Percentiles rank a stretch among this genome's conserved stretches.
These are phyloP conservation scores for Pseudopediastrum boryanum DNA, from an alignment of 139 green algal genomes.

Conservation along the genomic window DNA sequence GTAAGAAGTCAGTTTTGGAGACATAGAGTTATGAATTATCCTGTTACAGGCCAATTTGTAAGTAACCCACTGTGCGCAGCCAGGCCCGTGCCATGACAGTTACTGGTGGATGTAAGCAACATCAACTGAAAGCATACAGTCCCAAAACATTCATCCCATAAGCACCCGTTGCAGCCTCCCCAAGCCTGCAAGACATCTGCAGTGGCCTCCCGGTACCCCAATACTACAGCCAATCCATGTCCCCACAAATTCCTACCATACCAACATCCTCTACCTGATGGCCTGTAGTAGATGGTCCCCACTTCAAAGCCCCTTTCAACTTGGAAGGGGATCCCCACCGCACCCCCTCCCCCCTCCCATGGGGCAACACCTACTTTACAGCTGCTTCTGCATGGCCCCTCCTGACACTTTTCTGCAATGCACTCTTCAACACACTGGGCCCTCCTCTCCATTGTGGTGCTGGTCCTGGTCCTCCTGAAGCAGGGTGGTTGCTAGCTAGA, in stretches of 20 bases:
- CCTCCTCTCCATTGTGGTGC: background rate
- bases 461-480: conserved; percentile 24
- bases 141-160: too few relatives aligned
- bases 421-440: conserved; percentile 48
- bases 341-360: background rate
- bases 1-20: too few relatives aligned
- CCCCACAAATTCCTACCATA: background rate
- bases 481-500: conserved; percentile 19
- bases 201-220: background rate
- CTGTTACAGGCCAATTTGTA: too few relatives aligned
- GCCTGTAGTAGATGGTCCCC: background rate
- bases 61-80: too few relatives aligned
- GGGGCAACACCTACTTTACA: conserved; percentile 21
- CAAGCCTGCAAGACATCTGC: background rate
- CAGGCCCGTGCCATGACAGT: too few relatives aligned
- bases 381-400: conserved; percentile 41
- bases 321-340: background rate
- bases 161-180: too few relatives aligned
- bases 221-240: background rate
- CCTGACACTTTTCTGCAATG: conserved; percentile 66
- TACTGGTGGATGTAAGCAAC: too few relatives aligned
- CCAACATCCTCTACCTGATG: background rate
- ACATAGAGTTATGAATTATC: too few relatives aligned
- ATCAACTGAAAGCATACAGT: too few relatives aligned
- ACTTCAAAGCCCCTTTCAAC: background rate